Evolutionary conservation across 23 red algal genomes (phyloP).

Genomic region (Gracilaria caudata): DNA sequence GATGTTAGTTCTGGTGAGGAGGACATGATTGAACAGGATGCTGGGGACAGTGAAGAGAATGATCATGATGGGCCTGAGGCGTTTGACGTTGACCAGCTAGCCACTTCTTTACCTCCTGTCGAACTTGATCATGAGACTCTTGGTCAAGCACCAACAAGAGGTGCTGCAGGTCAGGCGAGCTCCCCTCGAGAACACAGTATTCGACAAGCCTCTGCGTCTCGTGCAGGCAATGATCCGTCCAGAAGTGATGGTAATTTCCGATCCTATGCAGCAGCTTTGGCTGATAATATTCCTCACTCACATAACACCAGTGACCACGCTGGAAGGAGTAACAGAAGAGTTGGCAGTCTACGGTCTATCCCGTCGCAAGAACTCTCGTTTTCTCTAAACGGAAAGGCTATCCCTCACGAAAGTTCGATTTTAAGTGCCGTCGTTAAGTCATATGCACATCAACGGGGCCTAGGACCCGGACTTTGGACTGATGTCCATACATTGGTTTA

Average conservation of each 20-base stretch:
- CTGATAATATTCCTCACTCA: slow-evolving; percentile 23
- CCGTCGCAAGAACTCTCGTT: slow-evolving; percentile 56
- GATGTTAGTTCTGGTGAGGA: slow-evolving; percentile 67
- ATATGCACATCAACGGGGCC: background rate
- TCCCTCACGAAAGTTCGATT: slow-evolving; percentile 75
- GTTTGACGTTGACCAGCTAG: slow-evolving; percentile 59
- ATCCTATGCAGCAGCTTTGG: slow-evolving; percentile 70
- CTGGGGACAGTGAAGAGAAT: slow-evolving; percentile 41
- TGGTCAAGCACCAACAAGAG: slow-evolving; percentile 30
- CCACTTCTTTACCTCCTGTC: slow-evolving; percentile 74
- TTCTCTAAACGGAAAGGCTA: slow-evolving; percentile 44
- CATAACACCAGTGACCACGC: background rate
- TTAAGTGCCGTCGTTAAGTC: slow-evolving; percentile 71
- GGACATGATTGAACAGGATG: slow-evolving; percentile 67
- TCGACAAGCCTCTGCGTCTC: slow-evolving; percentile 32
- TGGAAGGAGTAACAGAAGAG: background rate
- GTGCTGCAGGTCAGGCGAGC: slow-evolving; percentile 2
- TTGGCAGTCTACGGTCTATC: background rate
- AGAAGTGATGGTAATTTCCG: slow-evolving; percentile 34
- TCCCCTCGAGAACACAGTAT: slow-evolving; percentile 15
- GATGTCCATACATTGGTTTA: slow-evolving; percentile 82
- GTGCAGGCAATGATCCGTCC: background rate
- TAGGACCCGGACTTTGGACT: slow-evolving; percentile 75
- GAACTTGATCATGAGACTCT: slow-evolving; percentile 77
- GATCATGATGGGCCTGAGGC: slow-evolving; percentile 54